Evolutionary conservation across 2,329 filamentous ascomycete genomes (phyloP).

Genomic region (Elsinoe arachidis): DNA sequence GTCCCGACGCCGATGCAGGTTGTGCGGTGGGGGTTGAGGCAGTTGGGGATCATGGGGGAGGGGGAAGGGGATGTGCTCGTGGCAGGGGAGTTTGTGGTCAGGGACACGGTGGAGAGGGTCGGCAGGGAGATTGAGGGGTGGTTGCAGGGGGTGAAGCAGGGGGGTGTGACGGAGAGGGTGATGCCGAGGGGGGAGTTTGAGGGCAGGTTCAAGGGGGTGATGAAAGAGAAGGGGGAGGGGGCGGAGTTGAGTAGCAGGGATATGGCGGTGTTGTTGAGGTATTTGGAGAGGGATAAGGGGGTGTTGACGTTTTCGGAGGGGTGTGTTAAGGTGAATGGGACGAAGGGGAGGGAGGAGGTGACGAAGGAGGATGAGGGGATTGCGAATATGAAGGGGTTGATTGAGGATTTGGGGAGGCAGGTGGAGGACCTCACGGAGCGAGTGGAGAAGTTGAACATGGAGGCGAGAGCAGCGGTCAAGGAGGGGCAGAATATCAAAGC

Average conservation of each 20-base stretch:
- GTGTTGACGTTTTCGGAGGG: slow-evolving; percentile 28
- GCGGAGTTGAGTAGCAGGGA: slow-evolving; percentile 29
- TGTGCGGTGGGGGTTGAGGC: slow-evolving; percentile 65
- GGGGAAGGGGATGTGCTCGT: slow-evolving; percentile 45
- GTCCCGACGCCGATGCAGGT: slow-evolving; percentile 60
- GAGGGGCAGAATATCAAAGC: slow-evolving; percentile 68
- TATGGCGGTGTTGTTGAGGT: slow-evolving; percentile 37
- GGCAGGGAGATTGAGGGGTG: not conserved
- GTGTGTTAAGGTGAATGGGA: slow-evolving; percentile 63
- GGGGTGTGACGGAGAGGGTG: not conserved
- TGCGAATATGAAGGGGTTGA: slow-evolving; percentile 68
- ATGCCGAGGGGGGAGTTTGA: slow-evolving; percentile 5
- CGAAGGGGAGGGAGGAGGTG: slow-evolving; percentile 42
- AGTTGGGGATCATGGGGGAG: slow-evolving; percentile 50
- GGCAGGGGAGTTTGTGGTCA: slow-evolving; percentile 55
- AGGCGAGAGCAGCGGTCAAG: slow-evolving; percentile 61
- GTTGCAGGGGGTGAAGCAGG: not conserved
- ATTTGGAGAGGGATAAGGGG: slow-evolving; percentile 41
- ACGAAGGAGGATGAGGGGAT: slow-evolving; percentile 73
- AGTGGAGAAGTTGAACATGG: slow-evolving; percentile 40
- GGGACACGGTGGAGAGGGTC: slow-evolving; percentile 50
- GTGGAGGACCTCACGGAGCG: slow-evolving; percentile 55
- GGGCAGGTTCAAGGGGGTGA: not conserved
- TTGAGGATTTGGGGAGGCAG: slow-evolving; percentile 56
- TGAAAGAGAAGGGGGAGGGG: slow-evolving; percentile 10